Conservation (phyloP, 257 asterid genomes). For the Salvia hispanica region DNA sequence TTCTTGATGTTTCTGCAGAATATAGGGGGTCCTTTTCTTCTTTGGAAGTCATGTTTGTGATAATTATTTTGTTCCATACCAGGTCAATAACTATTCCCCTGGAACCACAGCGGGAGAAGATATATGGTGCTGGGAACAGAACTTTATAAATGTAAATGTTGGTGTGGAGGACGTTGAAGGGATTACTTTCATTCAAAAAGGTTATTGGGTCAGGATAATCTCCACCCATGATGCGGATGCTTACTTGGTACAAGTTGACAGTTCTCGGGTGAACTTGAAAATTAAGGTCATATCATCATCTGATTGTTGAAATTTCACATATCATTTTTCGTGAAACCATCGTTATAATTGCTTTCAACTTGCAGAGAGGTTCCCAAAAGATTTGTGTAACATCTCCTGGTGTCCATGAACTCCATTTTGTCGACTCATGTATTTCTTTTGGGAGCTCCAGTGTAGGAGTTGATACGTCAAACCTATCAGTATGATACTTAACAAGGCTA, state of each 20-base stretch:
- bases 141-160: conserved; percentile 56
- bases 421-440: conserved; percentile 77
- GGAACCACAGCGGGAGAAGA: conserved; percentile 60
- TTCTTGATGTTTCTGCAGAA: conserved; percentile 22
- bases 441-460: conserved; percentile 67
- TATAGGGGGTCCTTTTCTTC: conserved; percentile 16
- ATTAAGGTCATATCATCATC: conserved; percentile 57
- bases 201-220: conserved; percentile 72
- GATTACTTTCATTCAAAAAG: conserved; percentile 78
- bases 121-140: conserved; percentile 94
- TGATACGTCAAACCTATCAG: conserved; percentile 71
- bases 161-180: conserved; percentile 81
- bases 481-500: conserved; percentile 39
- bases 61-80: conserved; percentile 31
- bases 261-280: conserved; percentile 58
- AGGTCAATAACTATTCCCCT: conserved; percentile 66
- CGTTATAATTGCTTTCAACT: conserved; percentile 29
- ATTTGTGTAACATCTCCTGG: conserved; percentile 85
- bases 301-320: conserved; percentile 21
- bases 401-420: conserved; percentile 85
- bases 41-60: conserved; percentile 11
- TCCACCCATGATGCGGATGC: conserved; percentile 91
- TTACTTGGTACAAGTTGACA: conserved; percentile 61
- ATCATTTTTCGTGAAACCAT: conserved; percentile 32
- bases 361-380: conserved; percentile 88